Conservation (phyloP, 2,329 filamentous ascomycete species). For the Sclerotiophoma versabilis region DNA sequence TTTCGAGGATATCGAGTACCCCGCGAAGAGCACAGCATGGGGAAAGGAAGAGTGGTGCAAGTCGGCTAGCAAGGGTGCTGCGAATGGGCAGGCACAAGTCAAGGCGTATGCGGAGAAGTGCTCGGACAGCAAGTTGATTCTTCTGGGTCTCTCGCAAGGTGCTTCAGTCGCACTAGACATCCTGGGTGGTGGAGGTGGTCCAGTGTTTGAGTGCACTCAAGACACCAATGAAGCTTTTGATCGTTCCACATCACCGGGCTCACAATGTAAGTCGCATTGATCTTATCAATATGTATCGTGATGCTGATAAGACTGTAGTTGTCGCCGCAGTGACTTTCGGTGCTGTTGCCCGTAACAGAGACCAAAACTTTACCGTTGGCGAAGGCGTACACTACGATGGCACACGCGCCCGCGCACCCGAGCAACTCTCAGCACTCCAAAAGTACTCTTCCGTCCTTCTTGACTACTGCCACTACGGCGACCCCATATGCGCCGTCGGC, state of each 20-base stretch:
- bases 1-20: slow-evolving; percentile 38
- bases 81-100: slow-evolving; percentile 35
- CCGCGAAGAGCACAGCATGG: slow-evolving; percentile 37
- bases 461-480: slow-evolving; percentile 68
- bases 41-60: slow-evolving; percentile 37
- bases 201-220: slow-evolving; percentile 34
- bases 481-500: slow-evolving; percentile 69
- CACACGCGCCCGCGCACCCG: slow-evolving; percentile 25
- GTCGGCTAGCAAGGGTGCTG: slow-evolving; percentile 31
- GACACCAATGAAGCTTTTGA: slow-evolving; percentile 31
- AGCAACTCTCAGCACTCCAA: slow-evolving; percentile 26
- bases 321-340: slow-evolving; percentile 37
- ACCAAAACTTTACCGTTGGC: slow-evolving; percentile 36
- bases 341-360: slow-evolving; percentile 29
- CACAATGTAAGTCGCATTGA: slow-evolving; percentile 24
- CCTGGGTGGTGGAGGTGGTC: slow-evolving; percentile 38
- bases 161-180: slow-evolving; percentile 37
- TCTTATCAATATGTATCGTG: not conserved
- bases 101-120: slow-evolving; percentile 35
- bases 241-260: slow-evolving; percentile 22
- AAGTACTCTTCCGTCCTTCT: slow-evolving; percentile 55
- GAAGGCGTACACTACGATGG: slow-evolving; percentile 32
- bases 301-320: slow-evolving; percentile 22
- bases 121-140: slow-evolving; percentile 36
- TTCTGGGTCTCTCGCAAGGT: slow-evolving; percentile 38